Evolutionary conservation across 2,329 filamentous ascomycete species (phyloP).

Genomic region (Pseudocercospora cruenta): DNA sequence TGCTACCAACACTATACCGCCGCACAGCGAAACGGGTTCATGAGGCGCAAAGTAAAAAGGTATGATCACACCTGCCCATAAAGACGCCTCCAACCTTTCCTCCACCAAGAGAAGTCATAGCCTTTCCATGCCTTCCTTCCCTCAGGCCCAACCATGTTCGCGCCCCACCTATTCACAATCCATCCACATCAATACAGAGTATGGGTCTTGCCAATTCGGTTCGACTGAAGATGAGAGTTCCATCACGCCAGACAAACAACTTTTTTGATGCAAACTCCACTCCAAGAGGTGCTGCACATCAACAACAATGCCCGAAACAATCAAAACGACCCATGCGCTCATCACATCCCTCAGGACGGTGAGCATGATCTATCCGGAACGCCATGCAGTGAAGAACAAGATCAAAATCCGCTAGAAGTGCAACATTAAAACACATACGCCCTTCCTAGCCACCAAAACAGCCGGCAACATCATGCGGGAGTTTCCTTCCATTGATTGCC

Average conservation of each 20-base stretch:
- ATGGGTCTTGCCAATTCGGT: conserved; percentile 3
- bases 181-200: conserved; percentile 17
- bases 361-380: conserved; percentile 26
- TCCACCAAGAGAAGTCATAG: background rate
- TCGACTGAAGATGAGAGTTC: conserved; percentile 5
- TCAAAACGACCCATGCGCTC: conserved; percentile 6
- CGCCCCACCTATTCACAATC: conserved; percentile 9
- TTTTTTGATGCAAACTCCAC: conserved; percentile 14
- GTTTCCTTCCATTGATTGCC: conserved; percentile 1
- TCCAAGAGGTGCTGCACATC: background rate
- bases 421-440: conserved; percentile 27
- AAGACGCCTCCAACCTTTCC: background rate
- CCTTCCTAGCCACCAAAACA: background rate
- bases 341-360: conserved; percentile 10
- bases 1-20: background rate
- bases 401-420: conserved; percentile 28
- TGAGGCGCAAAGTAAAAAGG: background rate
- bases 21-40: background rate
- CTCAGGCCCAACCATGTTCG: background rate
- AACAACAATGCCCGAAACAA: background rate
- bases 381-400: conserved; percentile 25
- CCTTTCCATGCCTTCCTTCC: background rate
- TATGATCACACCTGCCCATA: background rate
- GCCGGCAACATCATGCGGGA: background rate
- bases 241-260: conserved; percentile 3